Evolutionary conservation across 768 basidiomycete genomes (phyloP).

Genomic region (Tricholoma sp.): DNA sequence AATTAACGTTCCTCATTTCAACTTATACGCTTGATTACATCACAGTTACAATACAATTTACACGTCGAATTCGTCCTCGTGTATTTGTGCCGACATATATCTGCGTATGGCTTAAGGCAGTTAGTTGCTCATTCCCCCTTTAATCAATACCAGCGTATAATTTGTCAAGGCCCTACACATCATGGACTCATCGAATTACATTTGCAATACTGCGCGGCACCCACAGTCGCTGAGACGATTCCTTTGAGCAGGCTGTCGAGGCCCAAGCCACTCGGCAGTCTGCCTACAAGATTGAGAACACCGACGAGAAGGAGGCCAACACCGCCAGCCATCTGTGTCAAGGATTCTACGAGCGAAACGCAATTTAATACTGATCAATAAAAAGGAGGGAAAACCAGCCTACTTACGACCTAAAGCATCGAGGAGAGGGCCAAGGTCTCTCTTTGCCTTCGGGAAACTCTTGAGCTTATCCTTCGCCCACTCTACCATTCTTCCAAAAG

Average conservation of each 20-base stretch:
- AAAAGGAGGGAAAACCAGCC: not conserved
- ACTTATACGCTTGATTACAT: too few species aligned
- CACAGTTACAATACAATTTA: too few species aligned
- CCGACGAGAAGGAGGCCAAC: slow-evolving; percentile 31
- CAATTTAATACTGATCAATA: not conserved
- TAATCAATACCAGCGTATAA: not conserved
- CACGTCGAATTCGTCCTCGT: too few species aligned
- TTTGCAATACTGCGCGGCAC: not conserved
- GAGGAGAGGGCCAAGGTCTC: slow-evolving; percentile 31
- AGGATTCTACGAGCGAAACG: not conserved
- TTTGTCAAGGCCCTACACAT: not conserved
- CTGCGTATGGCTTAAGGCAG: not conserved
- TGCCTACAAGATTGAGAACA: slow-evolving; percentile 31
- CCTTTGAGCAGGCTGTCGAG: slow-evolving; percentile 6
- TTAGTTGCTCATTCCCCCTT: not conserved
- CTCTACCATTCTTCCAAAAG: slow-evolving; percentile 32
- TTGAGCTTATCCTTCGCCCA: slow-evolving; percentile 34
- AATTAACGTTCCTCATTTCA: too few species aligned
- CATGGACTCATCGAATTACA: not conserved
- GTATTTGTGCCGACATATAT: too few species aligned
- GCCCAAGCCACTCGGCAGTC: slow-evolving; percentile 12
- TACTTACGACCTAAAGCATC: slow-evolving; percentile 31
- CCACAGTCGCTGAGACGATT: slow-evolving; percentile 3
- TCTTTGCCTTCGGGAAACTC: slow-evolving; percentile 33
- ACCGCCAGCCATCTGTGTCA: slow-evolving; percentile 30